Conservation (phyloP, 1,139 yeast genomes). For the Magnusiomyces ingens region DNA sequence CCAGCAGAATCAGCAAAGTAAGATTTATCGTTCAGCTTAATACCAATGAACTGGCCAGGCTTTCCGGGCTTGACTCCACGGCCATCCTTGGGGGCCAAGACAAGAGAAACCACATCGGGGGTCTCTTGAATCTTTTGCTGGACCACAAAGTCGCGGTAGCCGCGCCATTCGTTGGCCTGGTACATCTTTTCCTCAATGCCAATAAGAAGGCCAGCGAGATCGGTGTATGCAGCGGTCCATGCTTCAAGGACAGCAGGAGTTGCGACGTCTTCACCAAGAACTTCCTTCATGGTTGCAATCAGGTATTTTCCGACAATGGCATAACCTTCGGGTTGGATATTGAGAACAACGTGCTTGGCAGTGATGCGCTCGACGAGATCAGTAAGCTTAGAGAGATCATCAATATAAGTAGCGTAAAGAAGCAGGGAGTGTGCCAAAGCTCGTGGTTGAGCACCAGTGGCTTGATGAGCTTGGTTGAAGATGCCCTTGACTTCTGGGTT, state of each 20-base stretch:
- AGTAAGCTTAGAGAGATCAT: constrained; percentile 48
- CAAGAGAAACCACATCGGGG: constrained; percentile 45
- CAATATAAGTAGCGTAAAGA: constrained; percentile 58
- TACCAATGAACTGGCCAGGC: constrained; percentile 59
- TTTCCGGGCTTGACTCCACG: constrained; percentile 33
- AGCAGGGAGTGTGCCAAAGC: constrained; percentile 58
- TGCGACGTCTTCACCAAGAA: constrained; percentile 51
- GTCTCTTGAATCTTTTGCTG: constrained; percentile 41
- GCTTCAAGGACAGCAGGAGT: constrained; percentile 52
- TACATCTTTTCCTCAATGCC: constrained; percentile 48
- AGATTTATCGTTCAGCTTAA: constrained; percentile 40
- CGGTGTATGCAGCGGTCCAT: constrained; percentile 62
- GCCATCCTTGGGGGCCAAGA: constrained; percentile 46
- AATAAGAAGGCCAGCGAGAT: constrained; percentile 56
- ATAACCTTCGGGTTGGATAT: constrained; percentile 56
- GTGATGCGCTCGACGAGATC: constrained; percentile 56
- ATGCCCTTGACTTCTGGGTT: constrained; percentile 51
- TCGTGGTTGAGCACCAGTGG: constrained; percentile 50
- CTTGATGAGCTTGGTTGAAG: constrained; percentile 57
- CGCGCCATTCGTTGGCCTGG: constrained; percentile 43
- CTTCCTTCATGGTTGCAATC: constrained; percentile 46
- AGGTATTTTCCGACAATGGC: constrained; percentile 56
- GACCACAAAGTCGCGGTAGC: constrained; percentile 49
- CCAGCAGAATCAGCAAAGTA: constrained; percentile 21
- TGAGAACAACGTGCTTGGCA: constrained; percentile 59